Conservation (phyloP, 192 early-diverging fungal species). For the Backusella morwellensis region DNA sequence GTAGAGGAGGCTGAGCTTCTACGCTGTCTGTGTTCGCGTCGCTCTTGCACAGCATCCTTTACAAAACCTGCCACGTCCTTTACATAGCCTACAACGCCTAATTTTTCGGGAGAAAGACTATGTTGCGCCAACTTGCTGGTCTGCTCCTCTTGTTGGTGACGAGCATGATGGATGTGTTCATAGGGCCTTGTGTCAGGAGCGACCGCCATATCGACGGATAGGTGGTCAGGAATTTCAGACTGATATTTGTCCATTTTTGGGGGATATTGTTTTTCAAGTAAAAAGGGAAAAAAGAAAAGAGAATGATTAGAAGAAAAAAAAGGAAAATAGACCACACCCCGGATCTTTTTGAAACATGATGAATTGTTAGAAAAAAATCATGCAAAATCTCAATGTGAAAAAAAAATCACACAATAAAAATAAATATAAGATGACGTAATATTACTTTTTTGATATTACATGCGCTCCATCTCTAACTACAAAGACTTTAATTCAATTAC, state of each 20-base stretch:
- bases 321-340: background rate
- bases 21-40: constrained; percentile 5
- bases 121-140: constrained; percentile 16
- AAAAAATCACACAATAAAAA: background rate
- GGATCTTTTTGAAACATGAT: background rate
- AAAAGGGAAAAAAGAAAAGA: background rate
- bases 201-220: constrained; percentile 18
- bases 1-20: background rate
- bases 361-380: background rate
- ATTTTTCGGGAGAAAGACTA: constrained; percentile 36
- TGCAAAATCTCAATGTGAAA: background rate
- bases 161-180: constrained; percentile 4
- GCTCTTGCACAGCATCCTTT: constrained; percentile 28
- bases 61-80: constrained; percentile 41
- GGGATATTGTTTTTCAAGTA: background rate
- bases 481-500: no score
- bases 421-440: background rate
- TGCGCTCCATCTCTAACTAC: no score
- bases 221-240: constrained; percentile 15
- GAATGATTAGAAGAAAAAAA: background rate
- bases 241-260: background rate
- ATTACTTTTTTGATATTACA: no score
- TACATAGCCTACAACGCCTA: constrained; percentile 38
- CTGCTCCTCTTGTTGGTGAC: background rate
- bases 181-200: constrained; percentile 19